These are phyloP conservation scores for Lipomyces kockii DNA, from an alignment of 805 yeast genomes.

Conservation along the genomic window DNA sequence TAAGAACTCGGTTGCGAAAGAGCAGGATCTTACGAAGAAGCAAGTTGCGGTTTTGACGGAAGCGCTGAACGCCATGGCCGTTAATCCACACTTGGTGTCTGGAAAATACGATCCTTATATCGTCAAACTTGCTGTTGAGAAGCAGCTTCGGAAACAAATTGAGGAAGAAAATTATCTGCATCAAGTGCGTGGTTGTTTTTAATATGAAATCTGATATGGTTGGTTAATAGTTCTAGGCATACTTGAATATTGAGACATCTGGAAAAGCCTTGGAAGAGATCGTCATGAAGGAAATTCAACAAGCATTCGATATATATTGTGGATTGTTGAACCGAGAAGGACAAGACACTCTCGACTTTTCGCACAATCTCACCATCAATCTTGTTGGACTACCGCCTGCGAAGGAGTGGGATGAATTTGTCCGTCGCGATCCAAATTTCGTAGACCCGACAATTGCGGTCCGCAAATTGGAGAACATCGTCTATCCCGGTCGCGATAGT, in stretches of 20 bases:
- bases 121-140: conserved; percentile 70
- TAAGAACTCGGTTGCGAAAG: conserved; percentile 72
- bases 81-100: conserved; percentile 51
- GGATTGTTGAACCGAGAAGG: conserved; percentile 48
- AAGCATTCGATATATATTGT: conserved; percentile 66
- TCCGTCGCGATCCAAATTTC: conserved; percentile 72
- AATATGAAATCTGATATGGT: neutral
- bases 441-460: conserved; percentile 65
- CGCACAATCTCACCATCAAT: conserved; percentile 69
- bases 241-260: conserved; percentile 79
- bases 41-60: conserved; percentile 51
- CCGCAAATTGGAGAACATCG: conserved; percentile 64
- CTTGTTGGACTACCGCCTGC: conserved; percentile 76
- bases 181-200: conserved; percentile 44
- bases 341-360: conserved; percentile 66
- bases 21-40: conserved; percentile 49
- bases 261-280: conserved; percentile 89
- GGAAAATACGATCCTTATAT: conserved; percentile 81
- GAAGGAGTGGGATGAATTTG: conserved; percentile 87
- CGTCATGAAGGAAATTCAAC: conserved; percentile 84
- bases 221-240: conserved; percentile 56
- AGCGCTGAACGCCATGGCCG: conserved; percentile 52
- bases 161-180: conserved; percentile 83
- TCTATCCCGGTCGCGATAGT: conserved; percentile 70
- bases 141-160: conserved; percentile 75